Evolutionary conservation across 2,329 filamentous ascomycete species (phyloP).

Genomic region (Dactylellina parvicollis): DNA sequence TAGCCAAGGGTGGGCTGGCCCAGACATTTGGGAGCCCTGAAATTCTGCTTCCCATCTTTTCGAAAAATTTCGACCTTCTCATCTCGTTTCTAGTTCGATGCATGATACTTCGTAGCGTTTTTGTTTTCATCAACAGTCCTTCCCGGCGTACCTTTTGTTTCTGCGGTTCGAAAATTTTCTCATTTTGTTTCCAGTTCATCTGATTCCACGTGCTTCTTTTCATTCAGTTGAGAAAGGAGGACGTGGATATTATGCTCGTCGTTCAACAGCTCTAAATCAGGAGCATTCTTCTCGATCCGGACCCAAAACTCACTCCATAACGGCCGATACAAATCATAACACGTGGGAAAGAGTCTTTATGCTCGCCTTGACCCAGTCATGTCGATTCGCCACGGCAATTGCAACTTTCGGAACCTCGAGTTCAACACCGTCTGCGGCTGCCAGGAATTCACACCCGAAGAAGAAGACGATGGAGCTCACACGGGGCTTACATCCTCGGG

Average conservation of each 20-base stretch:
- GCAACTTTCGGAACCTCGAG: conserved; percentile 52
- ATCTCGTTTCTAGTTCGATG: conserved; percentile 26
- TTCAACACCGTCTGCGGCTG: conserved; percentile 52
- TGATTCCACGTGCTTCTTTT: conserved; percentile 38
- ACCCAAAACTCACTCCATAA: conserved; percentile 8
- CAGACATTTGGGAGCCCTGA: conserved; percentile 29
- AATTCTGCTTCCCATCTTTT: conserved; percentile 15
- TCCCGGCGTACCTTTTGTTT: conserved; percentile 48
- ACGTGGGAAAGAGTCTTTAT: neutral
- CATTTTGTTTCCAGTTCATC: conserved; percentile 15
- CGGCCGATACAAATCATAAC: conserved; percentile 8
- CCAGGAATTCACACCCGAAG: conserved; percentile 51
- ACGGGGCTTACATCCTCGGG: conserved; percentile 35
- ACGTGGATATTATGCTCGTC: conserved; percentile 39
- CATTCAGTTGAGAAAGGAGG: conserved; percentile 49
- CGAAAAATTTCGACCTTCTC: conserved; percentile 14
- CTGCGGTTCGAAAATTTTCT: conserved; percentile 8
- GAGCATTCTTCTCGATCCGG: conserved; percentile 24
- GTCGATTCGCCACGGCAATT: conserved; percentile 46
- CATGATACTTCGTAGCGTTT: conserved; percentile 7
- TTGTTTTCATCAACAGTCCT: conserved; percentile 43
- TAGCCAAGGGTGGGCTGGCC: conserved; percentile 38
- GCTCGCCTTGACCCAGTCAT: conserved; percentile 7
- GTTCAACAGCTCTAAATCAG: conserved; percentile 31
- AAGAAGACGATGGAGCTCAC: conserved; percentile 36